phyloP scores from a whole-genome alignment of 805 yeast genomes.

The Ogataea trehaloabstinens region DNA sequence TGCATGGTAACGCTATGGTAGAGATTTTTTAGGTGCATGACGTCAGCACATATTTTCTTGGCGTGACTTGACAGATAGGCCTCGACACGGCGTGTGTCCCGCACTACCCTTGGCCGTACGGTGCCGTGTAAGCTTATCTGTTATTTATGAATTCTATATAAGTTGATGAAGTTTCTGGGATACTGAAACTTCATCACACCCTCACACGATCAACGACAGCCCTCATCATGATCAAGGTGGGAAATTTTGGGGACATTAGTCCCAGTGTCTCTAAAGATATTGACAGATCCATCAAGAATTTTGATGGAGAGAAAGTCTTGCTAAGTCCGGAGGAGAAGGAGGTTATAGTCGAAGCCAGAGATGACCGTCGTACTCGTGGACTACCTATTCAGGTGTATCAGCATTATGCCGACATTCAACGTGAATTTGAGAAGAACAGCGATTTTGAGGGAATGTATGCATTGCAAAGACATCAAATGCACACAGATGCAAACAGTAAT shows the following conservation, averaged over 20 bases:
- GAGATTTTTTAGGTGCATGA: too few relatives aligned
- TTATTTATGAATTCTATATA: too few relatives aligned
- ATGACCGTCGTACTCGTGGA: constrained; percentile 7
- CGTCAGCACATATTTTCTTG: too few relatives aligned
- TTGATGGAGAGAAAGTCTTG: constrained; percentile 2
- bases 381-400: constrained; percentile 11
- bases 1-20: too few relatives aligned
- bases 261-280: constrained; percentile 10
- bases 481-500: constrained; percentile 6
- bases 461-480: constrained; percentile 8
- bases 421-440: constrained; percentile 5
- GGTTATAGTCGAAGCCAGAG: neutral
- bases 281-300: constrained; percentile 4
- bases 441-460: constrained; percentile 11
- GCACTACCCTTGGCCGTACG: too few relatives aligned
- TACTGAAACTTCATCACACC: too few relatives aligned
- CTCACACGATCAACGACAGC: too few relatives aligned
- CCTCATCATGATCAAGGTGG: constrained; percentile 10
- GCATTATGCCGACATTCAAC: constrained; percentile 13
- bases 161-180: too few relatives aligned
- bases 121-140: too few relatives aligned
- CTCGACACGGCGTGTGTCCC: too few relatives aligned
- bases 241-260: constrained; percentile 12
- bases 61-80: too few relatives aligned
- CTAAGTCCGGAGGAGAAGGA: constrained; percentile 1